These are phyloP conservation scores for Colletotrichum horii DNA, from an alignment of 2,329 filamentous ascomycete species.

Conservation along the genomic window DNA sequence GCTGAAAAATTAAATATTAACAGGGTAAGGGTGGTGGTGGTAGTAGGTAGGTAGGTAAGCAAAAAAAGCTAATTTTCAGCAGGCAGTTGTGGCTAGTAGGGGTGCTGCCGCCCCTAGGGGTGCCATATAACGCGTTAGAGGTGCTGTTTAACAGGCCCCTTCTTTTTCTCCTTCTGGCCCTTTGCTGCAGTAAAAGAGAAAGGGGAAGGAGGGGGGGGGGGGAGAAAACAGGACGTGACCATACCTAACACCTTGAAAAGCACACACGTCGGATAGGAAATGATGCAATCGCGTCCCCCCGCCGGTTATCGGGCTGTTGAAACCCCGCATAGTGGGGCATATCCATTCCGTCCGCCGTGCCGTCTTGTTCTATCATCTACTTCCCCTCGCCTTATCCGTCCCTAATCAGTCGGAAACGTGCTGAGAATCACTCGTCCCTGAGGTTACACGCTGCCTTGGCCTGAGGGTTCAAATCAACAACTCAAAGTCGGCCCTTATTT, in stretches of 20 bases:
- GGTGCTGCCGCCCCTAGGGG: too few species aligned
- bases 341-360: conserved; percentile 12
- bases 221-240: too few species aligned
- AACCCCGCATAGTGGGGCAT: conserved; percentile 16
- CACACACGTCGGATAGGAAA: neutral
- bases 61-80: too few species aligned
- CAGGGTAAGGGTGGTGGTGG: too few species aligned
- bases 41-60: too few species aligned
- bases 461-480: neutral
- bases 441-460: neutral
- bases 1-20: too few species aligned
- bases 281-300: conserved; percentile 11
- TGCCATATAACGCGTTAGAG: too few species aligned
- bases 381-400: conserved; percentile 19
- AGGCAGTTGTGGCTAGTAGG: too few species aligned
- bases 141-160: too few species aligned
- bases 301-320: conserved; percentile 18
- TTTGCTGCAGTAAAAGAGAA: too few species aligned
- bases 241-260: neutral
- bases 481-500: neutral
- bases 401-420: conserved; percentile 11
- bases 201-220: too few species aligned
- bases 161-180: too few species aligned
- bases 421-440: neutral
- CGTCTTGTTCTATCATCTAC: neutral